These are phyloP conservation scores for Colletotrichum gloeosporioides DNA, from an alignment of 2,329 filamentous ascomycete species.

Conservation along the genomic window DNA sequence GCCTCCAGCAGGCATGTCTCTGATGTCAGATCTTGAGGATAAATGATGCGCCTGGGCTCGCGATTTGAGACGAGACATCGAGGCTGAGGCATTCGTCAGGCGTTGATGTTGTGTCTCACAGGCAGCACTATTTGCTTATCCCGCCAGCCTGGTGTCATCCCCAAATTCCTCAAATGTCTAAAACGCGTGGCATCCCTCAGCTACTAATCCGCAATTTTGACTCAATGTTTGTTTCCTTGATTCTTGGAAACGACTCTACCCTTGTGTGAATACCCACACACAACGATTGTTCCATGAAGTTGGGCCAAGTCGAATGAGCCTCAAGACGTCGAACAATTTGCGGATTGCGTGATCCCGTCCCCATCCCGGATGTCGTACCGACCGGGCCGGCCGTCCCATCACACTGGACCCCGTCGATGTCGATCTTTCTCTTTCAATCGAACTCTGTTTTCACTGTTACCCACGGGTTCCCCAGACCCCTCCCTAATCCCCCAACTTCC, in stretches of 20 bases:
- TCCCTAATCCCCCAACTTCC: neutral
- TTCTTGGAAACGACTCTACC: neutral
- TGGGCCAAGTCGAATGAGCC: neutral
- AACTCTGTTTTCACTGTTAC: neutral
- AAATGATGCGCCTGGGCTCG: neutral
- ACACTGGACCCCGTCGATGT: neutral
- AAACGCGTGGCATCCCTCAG: neutral
- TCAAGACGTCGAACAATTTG: neutral
- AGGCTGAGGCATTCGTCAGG: neutral
- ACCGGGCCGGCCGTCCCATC: neutral
- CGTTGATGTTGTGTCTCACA: neutral
- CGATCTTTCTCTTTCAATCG: neutral
- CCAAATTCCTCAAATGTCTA: neutral
- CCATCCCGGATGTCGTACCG: neutral
- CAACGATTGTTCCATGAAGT: neutral
- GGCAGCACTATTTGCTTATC: neutral
- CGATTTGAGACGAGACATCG: neutral
- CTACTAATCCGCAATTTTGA: neutral
- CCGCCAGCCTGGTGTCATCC: neutral
- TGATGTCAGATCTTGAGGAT: neutral
- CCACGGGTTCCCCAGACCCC: neutral
- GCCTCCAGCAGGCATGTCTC: neutral
- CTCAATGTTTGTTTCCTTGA: neutral
- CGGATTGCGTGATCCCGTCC: constrained; percentile 8
- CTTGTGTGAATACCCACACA: accelerated